phyloP scores from a whole-genome alignment of 2,329 filamentous ascomycete species.

The Stachybotrys echinatus region DNA sequence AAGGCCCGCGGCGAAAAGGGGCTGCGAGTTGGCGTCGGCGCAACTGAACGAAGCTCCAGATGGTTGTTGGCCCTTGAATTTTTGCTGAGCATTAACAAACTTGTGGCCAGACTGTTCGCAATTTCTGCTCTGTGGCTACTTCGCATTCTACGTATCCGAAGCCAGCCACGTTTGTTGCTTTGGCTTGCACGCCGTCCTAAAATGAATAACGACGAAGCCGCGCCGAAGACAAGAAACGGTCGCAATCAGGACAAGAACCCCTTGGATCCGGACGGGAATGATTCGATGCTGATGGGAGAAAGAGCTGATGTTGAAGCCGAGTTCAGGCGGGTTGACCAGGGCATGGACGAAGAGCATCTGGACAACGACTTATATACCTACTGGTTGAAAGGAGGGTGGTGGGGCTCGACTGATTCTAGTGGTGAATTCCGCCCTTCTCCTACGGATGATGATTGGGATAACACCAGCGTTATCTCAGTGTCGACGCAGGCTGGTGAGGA shows the following conservation, averaged over 20 bases:
- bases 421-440: slow-evolving; percentile 64
- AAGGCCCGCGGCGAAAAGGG: slow-evolving; percentile 42
- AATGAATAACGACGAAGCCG: slow-evolving; percentile 9
- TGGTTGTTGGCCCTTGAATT: slow-evolving; percentile 76
- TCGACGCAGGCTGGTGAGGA: slow-evolving; percentile 32
- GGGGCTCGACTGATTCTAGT: slow-evolving; percentile 76
- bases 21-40: slow-evolving; percentile 64
- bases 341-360: slow-evolving; percentile 57
- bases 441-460: slow-evolving; percentile 59
- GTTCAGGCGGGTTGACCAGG: slow-evolving; percentile 52
- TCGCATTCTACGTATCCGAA: slow-evolving; percentile 36
- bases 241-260: background rate
- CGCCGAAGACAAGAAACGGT: background rate
- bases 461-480: slow-evolving; percentile 72
- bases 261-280: slow-evolving; percentile 33
- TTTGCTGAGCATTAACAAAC: slow-evolving; percentile 62
- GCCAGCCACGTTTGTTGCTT: slow-evolving; percentile 46
- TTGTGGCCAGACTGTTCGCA: slow-evolving; percentile 25
- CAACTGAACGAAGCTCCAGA: slow-evolving; percentile 70
- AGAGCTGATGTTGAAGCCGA: slow-evolving; percentile 78
- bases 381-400: slow-evolving; percentile 80
- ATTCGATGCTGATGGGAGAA: slow-evolving; percentile 52
- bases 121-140: slow-evolving; percentile 48
- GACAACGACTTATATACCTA: slow-evolving; percentile 74
- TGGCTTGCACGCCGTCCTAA: slow-evolving; percentile 42